A percentile compares a stretch with the other conserved stretches of the same genome.
These are phyloP conservation scores for Dryadomyces sulphureus DNA, from an alignment of 2,329 filamentous ascomycete species.

Conservation along the genomic window DNA sequence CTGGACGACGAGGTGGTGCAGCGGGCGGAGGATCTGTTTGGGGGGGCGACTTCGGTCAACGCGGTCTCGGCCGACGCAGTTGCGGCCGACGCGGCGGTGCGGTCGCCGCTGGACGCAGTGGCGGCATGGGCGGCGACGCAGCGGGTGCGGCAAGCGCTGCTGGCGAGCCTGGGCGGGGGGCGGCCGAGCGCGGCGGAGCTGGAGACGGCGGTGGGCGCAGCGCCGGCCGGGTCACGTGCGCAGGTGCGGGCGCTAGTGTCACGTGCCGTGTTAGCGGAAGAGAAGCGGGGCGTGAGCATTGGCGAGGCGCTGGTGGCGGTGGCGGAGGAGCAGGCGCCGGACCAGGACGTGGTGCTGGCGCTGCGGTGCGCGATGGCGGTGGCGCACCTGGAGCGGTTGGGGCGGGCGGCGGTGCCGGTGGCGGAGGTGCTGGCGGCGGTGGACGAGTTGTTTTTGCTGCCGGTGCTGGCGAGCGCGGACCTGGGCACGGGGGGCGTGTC, in stretches of 20 bases:
- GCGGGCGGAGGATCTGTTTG: constrained; percentile 56
- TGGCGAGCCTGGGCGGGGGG: constrained; percentile 40
- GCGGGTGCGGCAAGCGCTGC: constrained; percentile 54
- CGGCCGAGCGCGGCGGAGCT: constrained; percentile 22
- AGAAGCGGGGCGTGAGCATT: constrained; percentile 40
- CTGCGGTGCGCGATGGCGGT: constrained; percentile 46
- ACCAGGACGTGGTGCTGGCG: constrained; percentile 38
- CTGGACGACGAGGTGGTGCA: constrained; percentile 66
- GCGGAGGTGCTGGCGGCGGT: constrained; percentile 32
- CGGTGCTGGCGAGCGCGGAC: constrained; percentile 16
- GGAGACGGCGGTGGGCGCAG: constrained; percentile 53
- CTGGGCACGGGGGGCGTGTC: constrained; percentile 25
- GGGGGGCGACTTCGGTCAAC: constrained; percentile 33
- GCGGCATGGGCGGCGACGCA: constrained; percentile 82
- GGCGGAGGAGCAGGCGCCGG: constrained; percentile 18
- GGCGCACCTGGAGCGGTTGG: constrained; percentile 34
- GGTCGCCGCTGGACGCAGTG: constrained; percentile 76
- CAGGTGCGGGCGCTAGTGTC: constrained; percentile 45
- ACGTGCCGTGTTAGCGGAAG: constrained; percentile 38
- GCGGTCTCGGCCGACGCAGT: constrained; percentile 69
- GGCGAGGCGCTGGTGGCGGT: constrained; percentile 39
- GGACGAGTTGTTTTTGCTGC: constrained; percentile 25
- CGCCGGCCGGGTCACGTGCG: constrained; percentile 65
- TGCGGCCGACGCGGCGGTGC: constrained; percentile 71
- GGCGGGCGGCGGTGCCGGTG: constrained; percentile 19